Evolutionary conservation across 768 basidiomycete genomes (phyloP), one percentile per base, ranked within the genome.

Genomic region (Amanita rubescens): DNA sequence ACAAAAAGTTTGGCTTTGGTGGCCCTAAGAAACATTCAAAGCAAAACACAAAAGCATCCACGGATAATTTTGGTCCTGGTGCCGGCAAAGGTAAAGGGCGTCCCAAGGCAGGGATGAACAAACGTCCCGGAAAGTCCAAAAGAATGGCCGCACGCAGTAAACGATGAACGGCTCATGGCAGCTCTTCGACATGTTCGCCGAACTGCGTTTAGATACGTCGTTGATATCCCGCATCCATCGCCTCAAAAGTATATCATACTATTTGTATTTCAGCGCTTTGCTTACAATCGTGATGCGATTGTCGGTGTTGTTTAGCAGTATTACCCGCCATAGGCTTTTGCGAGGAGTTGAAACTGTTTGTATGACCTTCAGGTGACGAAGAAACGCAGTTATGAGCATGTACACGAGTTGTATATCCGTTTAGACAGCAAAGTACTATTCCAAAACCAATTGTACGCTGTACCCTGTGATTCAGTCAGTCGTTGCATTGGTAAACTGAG

Each of bases 1-100:
- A 95, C 65, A 67, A 79, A 62, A 94, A 94, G 66, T 94, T 79
- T 63, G 90, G 91, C 12, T 87, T 87, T 60, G 87, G 88, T 19
- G 83, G 89, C 20, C 75, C 75, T 3, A 83, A 80, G 4, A 72
- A 78, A 60, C 74, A 83, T 50, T 78, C 82, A 32, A 94, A 94
- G 69, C 82, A 87, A 64, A 95, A 94, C 61, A 92, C 87, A 9
- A 75, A 74, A 51, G 81, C 84, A 49, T 90, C 87, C 1, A 92
- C 90, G 9, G 90, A 92, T 61, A 75, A 81, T 61, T 90, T 92
- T 59, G 78, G 73, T 8, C 65, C 68, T 22, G 63, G 72, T 5
- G 55, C 63, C 3, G 66, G 72, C 34, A 57, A 63, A 44, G 45
- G 65, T 5, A 69, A 69, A 56, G 65, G 2, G 64, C 70, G 63